Evolutionary conservation across 441 rosid species (phyloP).

Genomic region (Croton laevigatus): DNA sequence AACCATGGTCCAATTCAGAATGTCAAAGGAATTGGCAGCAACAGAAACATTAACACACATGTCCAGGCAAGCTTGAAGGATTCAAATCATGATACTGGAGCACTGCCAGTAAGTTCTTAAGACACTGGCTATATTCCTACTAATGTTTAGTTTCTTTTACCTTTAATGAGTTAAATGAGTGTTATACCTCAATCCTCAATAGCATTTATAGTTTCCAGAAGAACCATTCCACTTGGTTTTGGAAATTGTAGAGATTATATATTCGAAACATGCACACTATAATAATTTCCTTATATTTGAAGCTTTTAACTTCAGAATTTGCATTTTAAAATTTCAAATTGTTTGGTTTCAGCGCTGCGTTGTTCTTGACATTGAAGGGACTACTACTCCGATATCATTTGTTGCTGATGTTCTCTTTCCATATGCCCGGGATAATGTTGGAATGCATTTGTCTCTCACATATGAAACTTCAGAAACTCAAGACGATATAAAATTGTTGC

Average conservation of each 20-base stretch:
- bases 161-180: not conserved
- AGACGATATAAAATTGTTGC: constrained; percentile 69
- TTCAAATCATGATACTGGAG: constrained; percentile 41
- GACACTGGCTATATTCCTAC: not conserved
- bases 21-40: constrained; percentile 34
- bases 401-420: constrained; percentile 92
- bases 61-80: constrained; percentile 39
- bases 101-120: constrained; percentile 43
- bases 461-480: constrained; percentile 74
- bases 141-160: not conserved
- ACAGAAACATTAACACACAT: constrained; percentile 26
- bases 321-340: constrained; percentile 12
- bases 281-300: no score
- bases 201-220: not conserved
- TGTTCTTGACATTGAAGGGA: constrained; percentile 97
- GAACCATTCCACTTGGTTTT: not conserved
- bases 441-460: constrained; percentile 68
- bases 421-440: constrained; percentile 83
- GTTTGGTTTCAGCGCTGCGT: constrained; percentile 63
- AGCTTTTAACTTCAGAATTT: not conserved
- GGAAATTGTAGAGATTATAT: not conserved
- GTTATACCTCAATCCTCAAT: not conserved
- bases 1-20: constrained; percentile 62
- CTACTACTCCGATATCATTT: constrained; percentile 92
- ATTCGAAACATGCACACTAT: not conserved